Evolutionary conservation across 2,329 filamentous ascomycete genomes (phyloP), one percentile per base, ranked within the genome.

Genomic region (Fusarium sterilihyphosum): DNA sequence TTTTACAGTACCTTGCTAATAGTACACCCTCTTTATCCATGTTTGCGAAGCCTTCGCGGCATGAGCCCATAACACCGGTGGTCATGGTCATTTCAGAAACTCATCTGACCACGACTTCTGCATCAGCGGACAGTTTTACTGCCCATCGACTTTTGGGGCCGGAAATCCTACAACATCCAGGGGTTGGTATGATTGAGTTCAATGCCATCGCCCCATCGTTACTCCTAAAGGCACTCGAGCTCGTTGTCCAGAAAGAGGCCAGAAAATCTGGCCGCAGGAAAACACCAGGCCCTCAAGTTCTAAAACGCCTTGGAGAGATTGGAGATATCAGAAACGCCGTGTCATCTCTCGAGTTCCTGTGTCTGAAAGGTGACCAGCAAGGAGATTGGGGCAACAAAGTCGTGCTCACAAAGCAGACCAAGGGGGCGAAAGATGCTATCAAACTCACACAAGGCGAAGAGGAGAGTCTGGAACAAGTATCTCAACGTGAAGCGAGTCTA

Each of bases 241-340:
- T 93, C 5, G 88, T 98, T 5, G 89, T 98, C 2, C 87, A 93
- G 77, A 98, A 98, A 81, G 95, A 98, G 82, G 92, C 95, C 2
- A 88, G 92, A 22, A 91, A 91, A 74, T 97, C 94, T 5, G 93
- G 92, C 8, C 88, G 94, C 59, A 90, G 89, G 64, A 91, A 90
- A 63, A 94, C 93, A 0, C 94, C 95, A 2, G 94, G 95, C 0
- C 93, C 93, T 0, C 88, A 89, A 53, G 93, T 98, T 9, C 87
- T 98, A 20, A 93, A 94, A 75, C 89, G 86, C 35, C 88, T 99
- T 2, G 93, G 94, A 2, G 94, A 97, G 73, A 92, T 94, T 76
- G 96, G 96, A 6, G 96, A 99, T 78, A 92, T 99, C 59, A 91
- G 96, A 70, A 98, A 92, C 81, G 96, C 96, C n/a, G 89, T 97